A percentile compares a stretch with the other conserved stretches of the same genome.
Conservation (phyloP, 805 yeast genomes). For the Cyberlindnera japonica region DNA sequence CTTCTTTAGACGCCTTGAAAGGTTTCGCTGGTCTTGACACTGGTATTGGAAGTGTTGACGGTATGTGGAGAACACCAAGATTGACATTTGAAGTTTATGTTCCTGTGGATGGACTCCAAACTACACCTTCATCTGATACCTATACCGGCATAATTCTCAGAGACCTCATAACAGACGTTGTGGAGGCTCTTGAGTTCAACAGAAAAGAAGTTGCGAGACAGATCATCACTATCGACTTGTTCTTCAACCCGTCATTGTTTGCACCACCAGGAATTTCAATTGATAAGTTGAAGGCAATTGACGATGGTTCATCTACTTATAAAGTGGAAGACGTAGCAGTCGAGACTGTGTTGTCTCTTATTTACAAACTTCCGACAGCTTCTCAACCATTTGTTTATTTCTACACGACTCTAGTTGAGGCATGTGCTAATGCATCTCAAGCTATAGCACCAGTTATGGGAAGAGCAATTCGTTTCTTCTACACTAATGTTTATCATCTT, state of each 20-base stretch:
- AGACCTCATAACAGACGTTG: conserved; percentile 71
- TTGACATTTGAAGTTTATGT: conserved; percentile 57
- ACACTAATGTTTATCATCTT: conserved; percentile 56
- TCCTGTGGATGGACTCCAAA: conserved; percentile 52
- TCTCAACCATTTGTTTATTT: conserved; percentile 72
- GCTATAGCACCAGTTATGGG: conserved; percentile 95
- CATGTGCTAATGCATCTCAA: conserved; percentile 75
- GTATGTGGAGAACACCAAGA: conserved; percentile 65
- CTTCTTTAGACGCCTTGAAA: conserved; percentile 34
- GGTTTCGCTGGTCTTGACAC: conserved; percentile 31
- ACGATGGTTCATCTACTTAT: conserved; percentile 63
- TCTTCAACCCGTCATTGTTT: conserved; percentile 63
- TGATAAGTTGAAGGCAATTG: conserved; percentile 54
- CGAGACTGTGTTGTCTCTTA: conserved; percentile 73
- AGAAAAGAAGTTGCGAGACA: conserved; percentile 84
- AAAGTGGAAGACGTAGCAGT: conserved; percentile 88
- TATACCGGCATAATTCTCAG: conserved; percentile 61
- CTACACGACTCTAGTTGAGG: conserved; percentile 79
- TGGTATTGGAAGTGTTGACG: conserved; percentile 52
- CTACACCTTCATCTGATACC: conserved; percentile 54
- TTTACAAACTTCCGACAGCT: conserved; percentile 69
- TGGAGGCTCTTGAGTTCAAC: conserved; percentile 82
- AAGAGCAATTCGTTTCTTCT: conserved; percentile 81
- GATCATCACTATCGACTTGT: conserved; percentile 66
- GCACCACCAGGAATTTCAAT: conserved; percentile 73